Conservation (phyloP, 1,139 yeast genomes). For the Hyphopichia pseudoburtonii region DNA sequence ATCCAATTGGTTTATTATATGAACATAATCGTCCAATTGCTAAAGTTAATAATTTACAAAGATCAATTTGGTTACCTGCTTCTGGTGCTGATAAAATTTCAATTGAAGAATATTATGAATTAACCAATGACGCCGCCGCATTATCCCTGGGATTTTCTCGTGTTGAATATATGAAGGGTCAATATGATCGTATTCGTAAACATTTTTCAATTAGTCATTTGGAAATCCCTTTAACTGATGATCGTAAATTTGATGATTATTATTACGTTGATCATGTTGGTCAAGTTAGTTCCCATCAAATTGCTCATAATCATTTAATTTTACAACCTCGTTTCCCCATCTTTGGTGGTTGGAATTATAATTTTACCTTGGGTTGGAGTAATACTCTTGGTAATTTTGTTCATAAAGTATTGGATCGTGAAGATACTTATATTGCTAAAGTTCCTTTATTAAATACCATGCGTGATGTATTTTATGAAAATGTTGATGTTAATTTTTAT, state of each 20-base stretch:
- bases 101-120: conserved; percentile 83
- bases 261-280: conserved; percentile 91
- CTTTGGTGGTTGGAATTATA: conserved; percentile 95
- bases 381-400: conserved; percentile 56
- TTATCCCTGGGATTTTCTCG: conserved; percentile 73
- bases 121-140: conserved; percentile 73
- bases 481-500: conserved; percentile 60
- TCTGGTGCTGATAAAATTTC: conserved; percentile 39
- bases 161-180: conserved; percentile 66
- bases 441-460: conserved; percentile 80
- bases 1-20: conserved; percentile 57
- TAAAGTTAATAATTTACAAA: conserved; percentile 56
- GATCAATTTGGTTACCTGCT: conserved; percentile 73
- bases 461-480: conserved; percentile 63
- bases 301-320: conserved; percentile 49
- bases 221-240: conserved; percentile 50
- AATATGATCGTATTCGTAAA: conserved; percentile 40
- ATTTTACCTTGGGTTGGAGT: conserved; percentile 94
- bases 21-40: conserved; percentile 68
- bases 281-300: conserved; percentile 80
- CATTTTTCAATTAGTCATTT: conserved; percentile 55
- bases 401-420: conserved; percentile 32
- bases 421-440: conserved; percentile 59
- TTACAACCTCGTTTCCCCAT: conserved; percentile 88
- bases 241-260: conserved; percentile 53